phyloP scores from a whole-genome alignment of 2,329 filamentous ascomycete species.

The Aphanoascus verrucosus region DNA sequence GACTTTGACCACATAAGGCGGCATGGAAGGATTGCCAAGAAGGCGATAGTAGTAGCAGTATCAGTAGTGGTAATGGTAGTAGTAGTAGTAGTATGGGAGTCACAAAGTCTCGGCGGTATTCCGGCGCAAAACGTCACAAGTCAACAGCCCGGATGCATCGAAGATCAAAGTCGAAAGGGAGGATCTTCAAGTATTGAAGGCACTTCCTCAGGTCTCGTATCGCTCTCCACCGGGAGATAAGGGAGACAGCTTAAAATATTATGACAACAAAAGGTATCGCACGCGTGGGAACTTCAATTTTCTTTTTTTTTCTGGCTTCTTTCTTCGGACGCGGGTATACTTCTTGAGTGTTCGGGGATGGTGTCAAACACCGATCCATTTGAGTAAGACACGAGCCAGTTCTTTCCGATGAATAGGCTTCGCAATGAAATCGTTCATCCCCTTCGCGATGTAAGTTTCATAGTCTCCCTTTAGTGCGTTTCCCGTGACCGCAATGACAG shows the following conservation, averaged over 20 bases:
- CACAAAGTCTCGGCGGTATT: background rate
- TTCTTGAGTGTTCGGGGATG: background rate
- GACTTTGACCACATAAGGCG: conserved; percentile 3
- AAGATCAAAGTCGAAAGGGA: background rate
- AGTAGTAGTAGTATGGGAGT: background rate
- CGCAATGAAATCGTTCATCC: conserved; percentile 47
- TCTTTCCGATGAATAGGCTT: conserved; percentile 45
- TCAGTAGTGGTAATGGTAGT: background rate
- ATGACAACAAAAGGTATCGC: background rate
- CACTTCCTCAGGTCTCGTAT: background rate
- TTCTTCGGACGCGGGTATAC: no score
- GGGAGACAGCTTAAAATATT: background rate
- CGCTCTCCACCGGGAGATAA: background rate
- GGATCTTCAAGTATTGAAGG: background rate
- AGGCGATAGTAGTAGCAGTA: background rate
- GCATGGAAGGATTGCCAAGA: background rate
- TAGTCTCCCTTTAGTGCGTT: conserved; percentile 47
- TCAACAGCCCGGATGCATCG: background rate
- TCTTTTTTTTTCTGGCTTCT: background rate
- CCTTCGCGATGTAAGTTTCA: conserved; percentile 43
- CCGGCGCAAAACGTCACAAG: background rate
- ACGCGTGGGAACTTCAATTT: background rate
- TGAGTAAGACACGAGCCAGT: conserved; percentile 36
- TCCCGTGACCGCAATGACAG: conserved; percentile 47
- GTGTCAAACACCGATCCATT: conserved; percentile 20